Percentiles rank a stretch among this genome's conserved stretches.
Conservation (phyloP, 306 rosid genomes). For the Pterocarpus macrocarpus region DNA sequence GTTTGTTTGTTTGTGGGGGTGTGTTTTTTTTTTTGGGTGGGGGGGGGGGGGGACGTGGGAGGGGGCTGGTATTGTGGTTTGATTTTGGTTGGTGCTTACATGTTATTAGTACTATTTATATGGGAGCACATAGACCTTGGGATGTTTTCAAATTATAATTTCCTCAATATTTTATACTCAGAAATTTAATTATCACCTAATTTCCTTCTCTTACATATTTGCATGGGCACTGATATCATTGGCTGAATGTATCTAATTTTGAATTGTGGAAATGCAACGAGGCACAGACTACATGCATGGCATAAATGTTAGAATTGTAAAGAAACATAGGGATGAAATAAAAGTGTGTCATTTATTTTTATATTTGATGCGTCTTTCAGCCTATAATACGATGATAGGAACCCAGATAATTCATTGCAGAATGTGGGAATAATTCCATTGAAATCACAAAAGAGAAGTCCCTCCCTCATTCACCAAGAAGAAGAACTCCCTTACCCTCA, state of each 20-base stretch:
- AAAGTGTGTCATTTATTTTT: too few species aligned
- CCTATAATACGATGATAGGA: too few species aligned
- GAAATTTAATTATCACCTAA: background rate
- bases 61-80: background rate
- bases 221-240: constrained; percentile 31
- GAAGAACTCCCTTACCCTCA: too few species aligned
- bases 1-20: background rate
- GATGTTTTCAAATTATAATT: constrained; percentile 4
- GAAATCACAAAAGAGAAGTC: too few species aligned
- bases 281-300: background rate
- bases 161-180: background rate
- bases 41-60: background rate
- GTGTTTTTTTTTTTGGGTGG: too few species aligned
- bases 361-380: too few species aligned
- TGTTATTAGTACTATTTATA: constrained; percentile 12
- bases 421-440: too few species aligned
- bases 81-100: constrained; percentile 16
- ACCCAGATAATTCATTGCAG: too few species aligned
- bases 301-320: too few species aligned
- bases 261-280: background rate
- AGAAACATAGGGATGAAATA: too few species aligned
- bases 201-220: background rate
- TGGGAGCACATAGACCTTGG: background rate
- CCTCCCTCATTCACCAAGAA: too few species aligned
- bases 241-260: constrained; percentile 24